Evolutionary conservation across 331 rosid species (phyloP), one percentile per base, ranked within the genome.

Genomic region (Acacia pycnantha): DNA sequence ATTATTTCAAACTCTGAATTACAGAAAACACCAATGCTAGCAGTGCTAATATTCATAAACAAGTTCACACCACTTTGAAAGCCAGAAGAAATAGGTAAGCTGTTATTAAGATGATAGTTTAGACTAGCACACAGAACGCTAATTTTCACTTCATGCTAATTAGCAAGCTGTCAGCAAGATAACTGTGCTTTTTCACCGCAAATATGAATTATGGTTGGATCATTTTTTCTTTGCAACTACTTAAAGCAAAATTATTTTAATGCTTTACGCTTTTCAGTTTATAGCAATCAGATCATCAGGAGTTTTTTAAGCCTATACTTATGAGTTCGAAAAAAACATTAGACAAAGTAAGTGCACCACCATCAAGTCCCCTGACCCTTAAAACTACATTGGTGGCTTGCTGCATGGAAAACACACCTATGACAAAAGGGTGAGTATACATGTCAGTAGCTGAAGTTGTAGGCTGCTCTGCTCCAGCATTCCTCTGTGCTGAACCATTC

Each of bases 371-470:
- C 58, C 47, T 13, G 83, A 56, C 46, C 33, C 9, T 77, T 5
- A 67, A 43, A 44, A 85, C 35, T 73, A 79, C 26, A 13, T 54
- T 77, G 58, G 35, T 43, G 41, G 35, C 70, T 53, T 51, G 16
- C 35, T 70, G 53, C 58, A 35, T 11, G 33, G 41, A 85, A 84
- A 29, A 75, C 93, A 41, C 90, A 91, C 99, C 99, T 79, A 96
- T 96, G 54, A 96, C 94, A 29, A 96, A 94, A 77, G 99, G 98
- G 82, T 96, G 97, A 58, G 84, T 90, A 73, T 87, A 88, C 83
- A 92, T 48, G 77, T 86, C 92, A 58, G 91, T 78, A 27, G 85
- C 94, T 9, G 97, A 92, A 19, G 90, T 87, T 76, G 92, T 88
- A 31, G 86, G 90, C 70, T 76, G 91, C 77, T 90, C 98, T 43